Base-by-base conservation (phyloP, 176 grass and related monocot species). In the Metroxylon sagu region DNA sequence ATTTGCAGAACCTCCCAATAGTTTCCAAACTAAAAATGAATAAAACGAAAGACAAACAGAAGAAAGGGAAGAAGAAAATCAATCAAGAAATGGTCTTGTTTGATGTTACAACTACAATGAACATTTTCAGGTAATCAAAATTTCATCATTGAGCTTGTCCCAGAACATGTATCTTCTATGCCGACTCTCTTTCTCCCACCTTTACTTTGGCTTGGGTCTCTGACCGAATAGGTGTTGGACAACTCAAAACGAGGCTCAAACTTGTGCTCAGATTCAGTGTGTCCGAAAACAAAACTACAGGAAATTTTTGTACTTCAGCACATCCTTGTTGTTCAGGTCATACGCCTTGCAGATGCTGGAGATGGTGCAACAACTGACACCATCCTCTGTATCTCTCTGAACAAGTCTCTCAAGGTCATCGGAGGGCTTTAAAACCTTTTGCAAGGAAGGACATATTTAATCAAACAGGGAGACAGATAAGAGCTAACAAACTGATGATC, bases 281-380 rank as follows among this genome's bases (percentile, higher is more conserved):
- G 35, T 16, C 28, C 54, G 57, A 29, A 60, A 56, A 54, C 54
- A 30, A 60, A 67, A 6, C 71, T 79, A 95, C 43, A 71, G 85
- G 31, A 79, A 57, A 66, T 87, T 71, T 48, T 67, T 89, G 56
- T 89, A 90, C 74, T 95, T 95, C 26, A 86, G 17, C 48, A 95
- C 76, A 60, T 86, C 90, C 14, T 86, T 78, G 74, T 79, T 90
- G 49, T 95, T 80, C 50, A 95, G 63, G 57, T 87, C 65, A 52
- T 79, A 95, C 43, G 56, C 54, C 55, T 82, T 43, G 64, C 90
- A 89, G 25, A 95, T 95, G 5, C 21, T 78, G 0, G 71, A 89
- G 60, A 95, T 79, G 4, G 77, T 82, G 56, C 64, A 71, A 51
- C 77, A 87, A 67, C 89, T 78, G 66, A 95, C 66, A 26, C 83